A percentile compares a stretch with the other conserved stretches of the same genome.
phyloP scores from a whole-genome alignment of 2,329 filamentous ascomycete genomes.

The Graphilbum ipis-grandicollis region DNA sequence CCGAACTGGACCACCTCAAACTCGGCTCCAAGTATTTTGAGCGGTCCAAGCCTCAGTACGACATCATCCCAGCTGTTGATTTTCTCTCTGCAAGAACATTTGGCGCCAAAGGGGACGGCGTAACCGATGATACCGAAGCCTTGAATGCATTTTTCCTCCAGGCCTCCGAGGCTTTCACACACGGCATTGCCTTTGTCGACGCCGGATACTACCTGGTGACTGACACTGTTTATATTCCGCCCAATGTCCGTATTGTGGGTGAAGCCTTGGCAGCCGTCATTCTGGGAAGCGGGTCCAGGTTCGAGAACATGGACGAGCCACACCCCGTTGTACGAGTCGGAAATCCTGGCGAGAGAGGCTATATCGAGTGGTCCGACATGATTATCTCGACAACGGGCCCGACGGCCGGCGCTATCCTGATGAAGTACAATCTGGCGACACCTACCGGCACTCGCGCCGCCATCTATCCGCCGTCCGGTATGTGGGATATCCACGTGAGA shows the following conservation, averaged over 20 bases:
- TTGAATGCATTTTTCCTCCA: conserved; percentile 34
- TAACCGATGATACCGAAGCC: conserved; percentile 55
- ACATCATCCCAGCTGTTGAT: conserved; percentile 32
- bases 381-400: conserved; percentile 52
- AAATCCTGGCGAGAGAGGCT: conserved; percentile 40
- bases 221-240: conserved; percentile 31
- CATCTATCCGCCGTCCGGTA: conserved; percentile 23
- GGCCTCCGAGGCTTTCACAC: conserved; percentile 17
- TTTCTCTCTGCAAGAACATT: conserved; percentile 53
- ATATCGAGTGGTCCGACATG: conserved; percentile 55
- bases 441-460: conserved; percentile 11
- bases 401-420: conserved; percentile 48
- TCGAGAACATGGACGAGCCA: conserved; percentile 39
- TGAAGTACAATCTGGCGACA: conserved; percentile 54
- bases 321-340: conserved; percentile 47
- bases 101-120: conserved; percentile 57
- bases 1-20: conserved; percentile 37
- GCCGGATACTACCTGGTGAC: conserved; percentile 44
- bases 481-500: conserved; percentile 64
- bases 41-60: conserved; percentile 63
- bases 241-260: conserved; percentile 38
- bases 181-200: conserved; percentile 41
- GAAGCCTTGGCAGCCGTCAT: conserved; percentile 37
- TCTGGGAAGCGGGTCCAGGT: conserved; percentile 36
- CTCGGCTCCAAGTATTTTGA: conserved; percentile 43